Evolutionary conservation across 2,329 filamentous ascomycete species (phyloP), one percentile per base, ranked within the genome.

Genomic region (Arthrinium puccinioides): DNA sequence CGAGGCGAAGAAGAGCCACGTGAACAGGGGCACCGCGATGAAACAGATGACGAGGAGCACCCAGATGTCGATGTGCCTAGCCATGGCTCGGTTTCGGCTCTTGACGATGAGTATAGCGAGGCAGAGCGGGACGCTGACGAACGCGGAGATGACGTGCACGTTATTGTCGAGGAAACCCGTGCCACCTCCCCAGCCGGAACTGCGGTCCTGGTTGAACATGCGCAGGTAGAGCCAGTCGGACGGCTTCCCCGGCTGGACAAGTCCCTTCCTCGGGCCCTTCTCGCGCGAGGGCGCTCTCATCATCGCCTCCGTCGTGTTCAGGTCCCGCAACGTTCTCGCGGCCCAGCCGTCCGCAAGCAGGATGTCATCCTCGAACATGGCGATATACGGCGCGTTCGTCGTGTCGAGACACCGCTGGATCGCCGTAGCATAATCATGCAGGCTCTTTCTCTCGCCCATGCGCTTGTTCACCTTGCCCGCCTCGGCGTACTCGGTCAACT

Each of bases 1-100:
- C 7, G 54, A 55, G 8, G 54, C 54, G 37, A 48, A 56, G 47
- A 56, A 56, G 3, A 55, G 44, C 54, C 54, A 56, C 16, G 51
- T 38, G 31, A 46, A 50, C 8, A 55, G 43, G 24, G 54, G 54
- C 8, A 55, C 51, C 2, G 49, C 49, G 11, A 55, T n/a, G 5
- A 45, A 50, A 36, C 52, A 55, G 5, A 50, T 32, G 3, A 56
- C 40, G 2, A 53, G n/a, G n/a, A 55, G 30, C 6, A 47, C 43
- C 52, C 54, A 55, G 8, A 43, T 38, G 29, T 56, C 54, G 11
- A 56, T 18, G 28, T 55, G 47, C 10, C 51, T 48, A 14, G 39
- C 40, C 6, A 49, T 2, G 26, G 40, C 40, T 5, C 51, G 51
- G 15, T 49, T 45, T 9, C 46, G 42, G 13, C 53, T 48, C 11